Evolutionary conservation across 345 rosid genomes (phyloP).

Genomic region (Citrus hindsii): DNA sequence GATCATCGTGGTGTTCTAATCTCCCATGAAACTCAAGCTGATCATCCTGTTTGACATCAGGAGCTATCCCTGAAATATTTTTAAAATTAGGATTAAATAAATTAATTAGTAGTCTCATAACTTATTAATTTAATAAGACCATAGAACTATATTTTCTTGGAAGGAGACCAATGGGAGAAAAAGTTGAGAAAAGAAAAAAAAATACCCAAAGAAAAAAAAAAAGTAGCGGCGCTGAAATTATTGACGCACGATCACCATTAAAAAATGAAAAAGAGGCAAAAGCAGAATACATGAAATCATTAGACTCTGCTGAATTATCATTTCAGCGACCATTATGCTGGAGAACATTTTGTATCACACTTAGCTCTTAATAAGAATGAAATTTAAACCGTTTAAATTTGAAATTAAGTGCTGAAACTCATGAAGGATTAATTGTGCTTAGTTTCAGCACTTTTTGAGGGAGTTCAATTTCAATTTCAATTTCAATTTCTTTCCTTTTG

Average conservation of each 20-base stretch:
- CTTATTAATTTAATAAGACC: neutral
- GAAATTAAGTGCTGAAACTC: neutral
- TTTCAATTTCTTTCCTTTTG: neutral
- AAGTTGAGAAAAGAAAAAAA: neutral
- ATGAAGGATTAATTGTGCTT: neutral
- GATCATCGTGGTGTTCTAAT: conserved; percentile 57
- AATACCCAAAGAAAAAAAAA: neutral
- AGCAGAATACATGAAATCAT: neutral
- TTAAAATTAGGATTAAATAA: neutral
- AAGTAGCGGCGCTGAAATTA: conserved; percentile 2
- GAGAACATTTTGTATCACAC: neutral
- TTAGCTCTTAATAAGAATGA: neutral
- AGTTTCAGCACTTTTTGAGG: neutral
- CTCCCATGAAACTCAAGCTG: conserved; percentile 41
- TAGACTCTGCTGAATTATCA: neutral
- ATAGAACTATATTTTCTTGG: neutral
- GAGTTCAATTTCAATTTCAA: neutral
- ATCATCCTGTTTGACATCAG: conserved; percentile 56
- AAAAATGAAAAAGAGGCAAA: neutral
- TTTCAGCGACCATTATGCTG: neutral
- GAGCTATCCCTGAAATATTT: conserved; percentile 50
- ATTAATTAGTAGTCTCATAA: neutral
- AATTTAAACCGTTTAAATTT: neutral
- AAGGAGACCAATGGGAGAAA: neutral
- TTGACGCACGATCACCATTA: conserved; percentile 1